These are phyloP conservation scores for Phytophthora kernoviae DNA, from an alignment of 352 stramenopile species.

Conservation along the genomic window DNA sequence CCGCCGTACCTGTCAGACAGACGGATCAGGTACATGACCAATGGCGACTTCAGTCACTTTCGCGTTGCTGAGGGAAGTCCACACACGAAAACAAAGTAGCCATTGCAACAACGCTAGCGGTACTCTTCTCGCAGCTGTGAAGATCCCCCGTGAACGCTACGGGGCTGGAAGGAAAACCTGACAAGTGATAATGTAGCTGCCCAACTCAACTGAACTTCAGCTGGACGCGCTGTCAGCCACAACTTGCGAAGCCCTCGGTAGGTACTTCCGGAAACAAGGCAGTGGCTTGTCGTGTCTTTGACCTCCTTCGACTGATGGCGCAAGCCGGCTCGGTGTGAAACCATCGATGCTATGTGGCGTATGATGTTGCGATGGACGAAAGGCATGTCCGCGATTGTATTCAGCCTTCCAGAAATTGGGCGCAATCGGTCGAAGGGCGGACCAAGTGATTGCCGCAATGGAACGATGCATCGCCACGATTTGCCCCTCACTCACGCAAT, in stretches of 20 bases:
- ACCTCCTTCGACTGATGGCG: neutral
- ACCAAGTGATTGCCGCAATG: neutral
- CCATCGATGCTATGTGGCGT: neutral
- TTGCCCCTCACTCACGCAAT: neutral
- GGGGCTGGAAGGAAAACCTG: too few relatives aligned
- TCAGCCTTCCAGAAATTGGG: conserved; percentile 29
- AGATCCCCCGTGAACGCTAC: too few relatives aligned
- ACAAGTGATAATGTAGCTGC: too few relatives aligned
- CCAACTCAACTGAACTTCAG: too few relatives aligned
- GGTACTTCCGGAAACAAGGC: neutral
- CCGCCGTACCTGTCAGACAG: too few relatives aligned
- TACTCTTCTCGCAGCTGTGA: too few relatives aligned
- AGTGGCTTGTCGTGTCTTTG: neutral
- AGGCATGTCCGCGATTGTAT: too few relatives aligned
- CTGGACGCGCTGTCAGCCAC: neutral
- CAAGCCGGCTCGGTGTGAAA: neutral
- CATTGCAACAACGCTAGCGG: too few relatives aligned
- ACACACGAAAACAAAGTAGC: too few relatives aligned
- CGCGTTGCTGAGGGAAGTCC: too few relatives aligned
- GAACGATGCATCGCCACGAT: conserved; percentile 9
- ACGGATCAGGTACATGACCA: too few relatives aligned
- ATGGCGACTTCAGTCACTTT: too few relatives aligned
- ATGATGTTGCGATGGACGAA: neutral
- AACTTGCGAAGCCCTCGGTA: neutral
- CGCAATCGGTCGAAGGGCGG: neutral